Evolutionary conservation across 1,284 basidiomycete genomes (phyloP), one percentile per base, ranked within the genome.

Genomic region (Ustilago tritici): DNA sequence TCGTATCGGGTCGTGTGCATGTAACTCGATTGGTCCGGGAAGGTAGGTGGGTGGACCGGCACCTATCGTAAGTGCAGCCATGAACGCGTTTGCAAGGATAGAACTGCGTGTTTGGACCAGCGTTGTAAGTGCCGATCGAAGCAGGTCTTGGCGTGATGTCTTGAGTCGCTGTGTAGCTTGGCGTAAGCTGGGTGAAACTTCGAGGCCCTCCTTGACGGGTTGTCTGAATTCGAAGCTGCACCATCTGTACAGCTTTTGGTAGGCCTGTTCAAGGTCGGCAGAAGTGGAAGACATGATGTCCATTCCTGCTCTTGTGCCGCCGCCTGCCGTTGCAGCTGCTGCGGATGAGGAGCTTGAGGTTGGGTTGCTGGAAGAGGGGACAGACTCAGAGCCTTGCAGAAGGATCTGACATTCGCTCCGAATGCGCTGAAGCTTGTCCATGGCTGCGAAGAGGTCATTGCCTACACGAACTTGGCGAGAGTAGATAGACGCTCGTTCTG

Each of bases 1-100:
- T 32, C 96, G 91, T 73, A 95, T 90, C 0, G 96, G 95, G 85
- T 99, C 96, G 82, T 99, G 96, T 0, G 96, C 96, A 84, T 98
- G 95, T 3, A 98, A 89, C 87, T 99, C 96, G 76, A 99, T 98
- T 0, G 96, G 95, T 3, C 95, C 91, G 0, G 95, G 94, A 1
- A 95, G 88, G 32, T 94, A 93, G 40, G 92, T 92, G 0, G 93
- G 93, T 0, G 83, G 74, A 19, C 68, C 70, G 0, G 94, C 94
- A 14, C 96, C 95, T 11, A 93, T 90, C 0, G 95, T 98, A 17
- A 98, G 89, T 0, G 95, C 95, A 11, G 92, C 90, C 58, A 95
- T 89, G 88, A 99, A 98, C 1, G 91, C 88, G 34, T 90, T 90
- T 4, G 95, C 90, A 1, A 98, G 89, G 1, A 93, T 91, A 0